Conservation (phyloP, 257 asterid genomes). For the Pogostemon cablin region DNA sequence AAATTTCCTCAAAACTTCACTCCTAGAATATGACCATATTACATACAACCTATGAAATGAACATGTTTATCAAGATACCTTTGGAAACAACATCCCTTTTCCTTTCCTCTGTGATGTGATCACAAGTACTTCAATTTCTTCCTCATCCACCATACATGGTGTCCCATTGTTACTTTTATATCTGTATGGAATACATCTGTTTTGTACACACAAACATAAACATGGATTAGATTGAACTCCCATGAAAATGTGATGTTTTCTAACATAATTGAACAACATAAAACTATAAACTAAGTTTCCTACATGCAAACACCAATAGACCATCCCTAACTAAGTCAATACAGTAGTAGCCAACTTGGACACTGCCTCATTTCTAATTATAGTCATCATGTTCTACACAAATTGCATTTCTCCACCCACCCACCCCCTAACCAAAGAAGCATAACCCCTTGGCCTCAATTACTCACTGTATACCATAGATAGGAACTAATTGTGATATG, state of each 20-base stretch:
- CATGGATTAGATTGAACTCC: background rate
- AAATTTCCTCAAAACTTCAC: background rate
- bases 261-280: conserved; percentile 10
- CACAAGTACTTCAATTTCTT: conserved; percentile 80
- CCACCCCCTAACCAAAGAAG: background rate
- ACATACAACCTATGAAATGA: too few species aligned
- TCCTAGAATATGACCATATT: too few species aligned
- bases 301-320: background rate
- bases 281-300: background rate
- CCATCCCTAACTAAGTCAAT: background rate
- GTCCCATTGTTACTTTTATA: conserved; percentile 42
- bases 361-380: background rate
- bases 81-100: conserved; percentile 87
- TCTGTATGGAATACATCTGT: conserved; percentile 90
- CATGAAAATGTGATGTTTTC: background rate
- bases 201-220: background rate
- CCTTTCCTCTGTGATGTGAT: conserved; percentile 79
- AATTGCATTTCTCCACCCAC: too few species aligned
- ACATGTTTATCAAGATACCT: conserved; percentile 45
- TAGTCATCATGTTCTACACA: conserved; percentile 6
- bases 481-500: too few species aligned
- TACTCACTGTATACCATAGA: background rate
- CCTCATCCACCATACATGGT: conserved; percentile 46
- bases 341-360: conserved; percentile 10
- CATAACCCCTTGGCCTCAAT: background rate